These are phyloP conservation scores for Phialophora expanda DNA, from an alignment of 2,329 filamentous ascomycete genomes.

Conservation along the genomic window DNA sequence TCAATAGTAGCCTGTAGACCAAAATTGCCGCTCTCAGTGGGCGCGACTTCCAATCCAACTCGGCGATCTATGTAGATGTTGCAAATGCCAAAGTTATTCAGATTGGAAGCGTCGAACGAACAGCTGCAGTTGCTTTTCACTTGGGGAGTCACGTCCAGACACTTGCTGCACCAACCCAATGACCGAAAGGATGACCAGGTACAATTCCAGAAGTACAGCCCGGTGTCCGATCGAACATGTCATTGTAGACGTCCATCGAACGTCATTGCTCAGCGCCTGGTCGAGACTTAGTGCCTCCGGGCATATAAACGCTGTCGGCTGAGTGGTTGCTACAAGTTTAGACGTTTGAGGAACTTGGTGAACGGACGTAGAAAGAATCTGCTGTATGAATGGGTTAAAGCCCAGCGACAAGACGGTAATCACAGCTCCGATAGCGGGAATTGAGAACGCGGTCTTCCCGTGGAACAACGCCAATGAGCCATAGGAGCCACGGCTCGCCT, in stretches of 20 bases:
- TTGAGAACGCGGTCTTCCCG: too few species aligned
- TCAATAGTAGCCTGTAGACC: background rate
- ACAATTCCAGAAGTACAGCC: background rate
- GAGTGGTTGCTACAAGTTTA: background rate
- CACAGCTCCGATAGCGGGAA: too few species aligned
- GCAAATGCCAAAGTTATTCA: background rate
- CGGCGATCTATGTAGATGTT: background rate
- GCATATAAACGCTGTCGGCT: too few species aligned
- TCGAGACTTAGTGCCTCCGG: too few species aligned
- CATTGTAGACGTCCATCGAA: background rate
- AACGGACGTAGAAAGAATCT: constrained; percentile 1
- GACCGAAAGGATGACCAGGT: background rate
- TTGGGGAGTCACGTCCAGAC: background rate
- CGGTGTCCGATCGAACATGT: background rate
- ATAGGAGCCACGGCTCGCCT: too few species aligned
- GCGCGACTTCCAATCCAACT: background rate
- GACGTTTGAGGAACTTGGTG: background rate
- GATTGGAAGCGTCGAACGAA: background rate
- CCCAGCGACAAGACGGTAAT: too few species aligned
- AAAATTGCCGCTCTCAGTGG: background rate
- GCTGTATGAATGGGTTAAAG: background rate
- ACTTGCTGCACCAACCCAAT: background rate
- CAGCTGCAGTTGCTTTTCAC: background rate
- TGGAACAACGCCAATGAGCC: too few species aligned
- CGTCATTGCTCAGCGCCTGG: background rate